These are phyloP conservation scores for Zygoascus meyerae DNA, from an alignment of 1,139 yeast species.

Conservation along the genomic window DNA sequence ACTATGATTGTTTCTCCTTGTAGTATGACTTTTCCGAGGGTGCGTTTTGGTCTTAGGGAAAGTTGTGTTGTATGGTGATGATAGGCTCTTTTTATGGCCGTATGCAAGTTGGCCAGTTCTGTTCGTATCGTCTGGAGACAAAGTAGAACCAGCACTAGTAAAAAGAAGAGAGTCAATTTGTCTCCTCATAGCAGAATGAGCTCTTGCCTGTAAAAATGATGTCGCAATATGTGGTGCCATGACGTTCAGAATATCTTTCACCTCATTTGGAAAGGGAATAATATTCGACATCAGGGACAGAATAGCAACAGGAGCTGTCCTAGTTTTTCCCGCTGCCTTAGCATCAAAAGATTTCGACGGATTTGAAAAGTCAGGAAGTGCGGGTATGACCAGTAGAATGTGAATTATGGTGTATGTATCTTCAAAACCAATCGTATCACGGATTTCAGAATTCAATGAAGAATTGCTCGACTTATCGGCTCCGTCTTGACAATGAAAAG, in stretches of 20 bases:
- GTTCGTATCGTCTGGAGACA: neutral
- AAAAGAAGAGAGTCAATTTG: constrained; percentile 15
- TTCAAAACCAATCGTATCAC: constrained; percentile 29
- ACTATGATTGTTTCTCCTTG: neutral
- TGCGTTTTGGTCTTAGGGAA: neutral
- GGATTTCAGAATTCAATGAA: constrained; percentile 13
- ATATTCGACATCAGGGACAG: constrained; percentile 31
- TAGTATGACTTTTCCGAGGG: neutral
- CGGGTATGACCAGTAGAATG: constrained; percentile 28
- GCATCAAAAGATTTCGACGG: constrained; percentile 4
- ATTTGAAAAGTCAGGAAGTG: constrained; percentile 6
- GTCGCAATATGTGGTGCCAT: constrained; percentile 33
- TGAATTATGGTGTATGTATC: constrained; percentile 32
- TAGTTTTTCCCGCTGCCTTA: constrained; percentile 5
- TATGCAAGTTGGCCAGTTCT: neutral
- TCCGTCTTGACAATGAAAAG: constrained; percentile 19
- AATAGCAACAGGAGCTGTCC: constrained; percentile 31
- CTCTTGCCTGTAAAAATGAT: constrained; percentile 29
- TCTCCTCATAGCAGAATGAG: constrained; percentile 26
- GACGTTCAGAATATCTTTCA: constrained; percentile 23
- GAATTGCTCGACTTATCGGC: constrained; percentile 13
- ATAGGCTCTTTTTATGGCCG: neutral
- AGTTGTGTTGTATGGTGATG: constrained; percentile 4
- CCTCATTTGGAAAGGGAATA: constrained; percentile 31
- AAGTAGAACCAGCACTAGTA: too few species aligned